Conservation (phyloP, 106 monocot genomes). For the Platanthera zijinensis region DNA sequence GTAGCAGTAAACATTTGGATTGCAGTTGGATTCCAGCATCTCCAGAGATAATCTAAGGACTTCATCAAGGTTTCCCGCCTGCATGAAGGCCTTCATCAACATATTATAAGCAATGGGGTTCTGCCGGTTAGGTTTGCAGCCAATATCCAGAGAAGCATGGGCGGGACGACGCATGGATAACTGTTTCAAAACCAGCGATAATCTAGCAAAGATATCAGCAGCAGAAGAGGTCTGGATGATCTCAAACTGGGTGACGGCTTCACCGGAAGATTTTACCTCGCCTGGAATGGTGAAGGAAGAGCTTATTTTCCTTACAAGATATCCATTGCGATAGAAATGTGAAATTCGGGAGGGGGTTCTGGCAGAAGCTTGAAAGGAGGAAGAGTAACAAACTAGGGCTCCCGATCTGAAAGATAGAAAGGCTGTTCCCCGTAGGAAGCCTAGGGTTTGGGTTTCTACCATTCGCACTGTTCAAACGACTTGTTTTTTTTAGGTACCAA, state of each 20-base stretch:
- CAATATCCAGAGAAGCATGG: not conserved
- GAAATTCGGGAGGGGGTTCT: not conserved
- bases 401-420: not conserved
- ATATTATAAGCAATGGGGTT: slow-evolving; percentile 23
- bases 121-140: not conserved
- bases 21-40: slow-evolving; percentile 21
- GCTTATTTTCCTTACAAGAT: not conserved
- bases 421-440: not conserved
- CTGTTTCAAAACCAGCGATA: not conserved
- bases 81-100: slow-evolving; percentile 32
- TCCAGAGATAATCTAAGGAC: slow-evolving; percentile 35
- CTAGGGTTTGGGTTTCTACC: not conserved
- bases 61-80: slow-evolving; percentile 16
- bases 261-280: not conserved
- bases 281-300: no score
- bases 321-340: not conserved
- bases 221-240: not conserved
- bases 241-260: not conserved
- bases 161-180: not conserved
- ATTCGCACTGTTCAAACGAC: not conserved
- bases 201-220: not conserved
- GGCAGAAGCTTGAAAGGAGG: not conserved
- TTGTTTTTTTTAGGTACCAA: no score
- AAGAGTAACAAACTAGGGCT: not conserved
- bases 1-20: slow-evolving; percentile 29